Percentiles rank a stretch among this genome's conserved stretches.
These are phyloP conservation scores for Keithomyces neogunnii DNA, from an alignment of 2,329 filamentous ascomycete species.

Conservation along the genomic window DNA sequence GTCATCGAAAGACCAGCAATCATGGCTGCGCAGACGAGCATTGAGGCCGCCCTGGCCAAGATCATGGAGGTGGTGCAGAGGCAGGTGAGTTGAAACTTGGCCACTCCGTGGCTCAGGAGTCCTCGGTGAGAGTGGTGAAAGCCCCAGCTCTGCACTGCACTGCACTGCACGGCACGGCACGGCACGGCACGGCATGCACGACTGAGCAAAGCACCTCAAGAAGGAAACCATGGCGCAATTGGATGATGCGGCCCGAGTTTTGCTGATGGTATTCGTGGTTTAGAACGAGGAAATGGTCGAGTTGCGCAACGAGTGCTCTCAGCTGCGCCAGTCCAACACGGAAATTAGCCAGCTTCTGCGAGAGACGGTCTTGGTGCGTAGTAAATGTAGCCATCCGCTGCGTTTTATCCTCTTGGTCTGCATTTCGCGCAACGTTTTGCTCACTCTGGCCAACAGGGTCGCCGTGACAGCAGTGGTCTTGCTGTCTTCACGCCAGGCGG, in stretches of 20 bases:
- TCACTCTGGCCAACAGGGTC: conserved; percentile 2
- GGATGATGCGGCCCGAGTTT: background rate
- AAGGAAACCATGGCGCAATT: background rate
- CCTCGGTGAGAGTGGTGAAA: background rate
- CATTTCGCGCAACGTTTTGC: background rate
- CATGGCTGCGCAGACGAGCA: conserved; percentile 10
- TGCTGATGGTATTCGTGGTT: background rate
- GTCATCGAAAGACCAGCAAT: background rate
- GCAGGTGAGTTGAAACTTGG: conserved; percentile 10
- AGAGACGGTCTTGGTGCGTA: conserved; percentile 13
- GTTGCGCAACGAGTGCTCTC: conserved; percentile 14
- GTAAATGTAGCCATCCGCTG: background rate
- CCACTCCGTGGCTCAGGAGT: conserved; percentile 3
- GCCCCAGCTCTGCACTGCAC: background rate
- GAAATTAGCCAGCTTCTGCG: conserved; percentile 15
- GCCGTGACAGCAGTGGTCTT: conserved; percentile 6
- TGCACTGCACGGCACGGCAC: background rate
- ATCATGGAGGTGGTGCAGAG: conserved; percentile 15
- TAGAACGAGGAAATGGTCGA: conserved; percentile 16
- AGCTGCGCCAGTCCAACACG: conserved; percentile 15
- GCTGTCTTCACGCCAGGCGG: conserved; percentile 3
- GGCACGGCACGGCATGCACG: too few relatives aligned
- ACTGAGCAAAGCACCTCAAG: too few relatives aligned
- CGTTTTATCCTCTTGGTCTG: background rate
- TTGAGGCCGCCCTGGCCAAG: conserved; percentile 13